phyloP scores from a whole-genome alignment of 306 rosid genomes.

The Abrus precatorius region DNA sequence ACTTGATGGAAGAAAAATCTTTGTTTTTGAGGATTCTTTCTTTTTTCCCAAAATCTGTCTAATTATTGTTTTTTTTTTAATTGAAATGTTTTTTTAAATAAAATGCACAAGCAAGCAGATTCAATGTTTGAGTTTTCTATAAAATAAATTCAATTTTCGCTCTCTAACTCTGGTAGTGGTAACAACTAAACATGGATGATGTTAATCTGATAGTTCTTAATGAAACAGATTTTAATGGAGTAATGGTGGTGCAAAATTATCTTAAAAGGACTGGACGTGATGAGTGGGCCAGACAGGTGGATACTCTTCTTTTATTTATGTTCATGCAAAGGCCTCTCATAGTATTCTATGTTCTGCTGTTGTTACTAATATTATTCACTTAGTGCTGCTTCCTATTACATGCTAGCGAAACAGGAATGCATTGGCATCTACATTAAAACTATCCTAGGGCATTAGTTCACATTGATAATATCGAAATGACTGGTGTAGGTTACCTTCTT shows the following conservation, averaged over 20 bases:
- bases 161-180: slow-evolving; percentile 18
- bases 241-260: slow-evolving; percentile 85
- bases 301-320: slow-evolving; percentile 44
- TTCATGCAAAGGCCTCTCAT: slow-evolving; percentile 26
- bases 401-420: slow-evolving; percentile 10
- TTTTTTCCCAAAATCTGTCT: background rate
- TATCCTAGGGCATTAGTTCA: background rate
- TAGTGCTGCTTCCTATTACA: slow-evolving; percentile 17
- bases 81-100: background rate
- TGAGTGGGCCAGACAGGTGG: slow-evolving; percentile 92
- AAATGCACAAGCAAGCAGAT: background rate
- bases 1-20: background rate
- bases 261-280: slow-evolving; percentile 80
- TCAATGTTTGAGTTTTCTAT: background rate
- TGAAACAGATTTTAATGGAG: slow-evolving; percentile 95
- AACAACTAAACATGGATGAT: slow-evolving; percentile 16
- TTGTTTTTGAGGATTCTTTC: background rate
- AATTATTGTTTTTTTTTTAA: background rate
- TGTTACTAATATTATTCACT: background rate
- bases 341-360: slow-evolving; percentile 12
- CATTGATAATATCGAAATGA: slow-evolving; percentile 17
- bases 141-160: slow-evolving; percentile 4
- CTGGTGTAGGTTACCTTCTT: slow-evolving; percentile 29
- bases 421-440: slow-evolving; percentile 13
- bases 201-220: slow-evolving; percentile 37